phyloP scores from a whole-genome alignment of 148 eudicot species.

The Vaccinium myrtillus region DNA sequence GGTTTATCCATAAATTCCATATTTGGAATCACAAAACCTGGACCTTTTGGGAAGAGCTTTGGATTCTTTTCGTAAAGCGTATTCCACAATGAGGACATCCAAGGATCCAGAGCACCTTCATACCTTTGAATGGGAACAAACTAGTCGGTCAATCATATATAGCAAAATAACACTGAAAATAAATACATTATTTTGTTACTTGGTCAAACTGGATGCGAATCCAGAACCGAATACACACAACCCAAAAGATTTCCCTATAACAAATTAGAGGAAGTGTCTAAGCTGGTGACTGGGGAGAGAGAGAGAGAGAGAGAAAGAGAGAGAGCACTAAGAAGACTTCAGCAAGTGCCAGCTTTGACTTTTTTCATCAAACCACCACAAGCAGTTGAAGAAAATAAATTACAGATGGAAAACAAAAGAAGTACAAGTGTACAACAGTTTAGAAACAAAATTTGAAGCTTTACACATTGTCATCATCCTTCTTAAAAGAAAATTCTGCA shows the following conservation, averaged over 20 bases:
- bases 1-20: constrained; percentile 48
- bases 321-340: background rate
- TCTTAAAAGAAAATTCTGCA: background rate
- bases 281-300: constrained; percentile 7
- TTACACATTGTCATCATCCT: background rate
- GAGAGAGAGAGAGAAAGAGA: background rate
- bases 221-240: background rate
- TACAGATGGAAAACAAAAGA: background rate
- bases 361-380: background rate
- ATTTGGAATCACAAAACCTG: constrained; percentile 43
- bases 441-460: background rate
- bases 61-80: constrained; percentile 50
- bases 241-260: background rate
- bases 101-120: constrained; percentile 97
- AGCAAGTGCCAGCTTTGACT: background rate
- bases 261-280: background rate
- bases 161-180: background rate
- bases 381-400: background rate
- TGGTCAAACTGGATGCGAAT: background rate
- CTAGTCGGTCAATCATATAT: constrained; percentile 9
- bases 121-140: constrained; percentile 46
- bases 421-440: no score
- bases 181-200: background rate
- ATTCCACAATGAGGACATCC: constrained; percentile 86
- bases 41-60: constrained; percentile 63